Base-by-base conservation (phyloP, 2,329 filamentous ascomycete genomes). In the Endoconidiophora polonica region DNA sequence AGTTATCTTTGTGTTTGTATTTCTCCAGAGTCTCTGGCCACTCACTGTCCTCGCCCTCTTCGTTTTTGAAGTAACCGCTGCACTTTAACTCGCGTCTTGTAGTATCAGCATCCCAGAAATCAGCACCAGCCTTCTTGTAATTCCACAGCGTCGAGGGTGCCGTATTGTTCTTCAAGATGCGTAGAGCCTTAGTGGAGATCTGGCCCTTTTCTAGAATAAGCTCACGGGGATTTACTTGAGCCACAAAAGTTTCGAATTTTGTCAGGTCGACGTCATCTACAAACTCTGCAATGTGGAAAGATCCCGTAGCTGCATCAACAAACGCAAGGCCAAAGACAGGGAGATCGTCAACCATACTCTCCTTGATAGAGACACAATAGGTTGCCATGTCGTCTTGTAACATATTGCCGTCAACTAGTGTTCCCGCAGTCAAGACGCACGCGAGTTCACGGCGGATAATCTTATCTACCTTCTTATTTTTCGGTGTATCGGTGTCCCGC, bases 301-400 rank as follows among this genome's bases (percentile, higher is more conserved):
- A 86, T 7, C 90, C 91, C 0, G 90, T 98, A 1, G 91, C 88
- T 5, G 91, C 91, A 61, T 98, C 91, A 9, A 94, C 86, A 64
- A 96, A 95, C 0, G 87, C 81, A 47, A 98, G 79, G 6, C 91
- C 91, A 62, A 98, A 98, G 0, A 79, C 78, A 4, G 91, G 88
- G 24, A 79, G 69, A 48, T 80, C 83, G 54, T 91, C 78, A 1
- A 77, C 68, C 9, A 83, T 69, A 1, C 77, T 76, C 61, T 90
- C 83, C 62, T 98, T 98, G 66, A 98, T 91, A 1, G 91, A 84
- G 48, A 91, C 86, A 62, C 91, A 98, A 64, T 86, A 96, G 0
- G 87, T 94, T 1, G 91, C 86, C 82, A 94, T 94, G 63, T 98
- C 91, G 60, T 94, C 86, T 62, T 96, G 90, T 39, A 98, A 76